Conservation (phyloP, 176 grass and related monocot genomes). For the Triticum urartu region DNA sequence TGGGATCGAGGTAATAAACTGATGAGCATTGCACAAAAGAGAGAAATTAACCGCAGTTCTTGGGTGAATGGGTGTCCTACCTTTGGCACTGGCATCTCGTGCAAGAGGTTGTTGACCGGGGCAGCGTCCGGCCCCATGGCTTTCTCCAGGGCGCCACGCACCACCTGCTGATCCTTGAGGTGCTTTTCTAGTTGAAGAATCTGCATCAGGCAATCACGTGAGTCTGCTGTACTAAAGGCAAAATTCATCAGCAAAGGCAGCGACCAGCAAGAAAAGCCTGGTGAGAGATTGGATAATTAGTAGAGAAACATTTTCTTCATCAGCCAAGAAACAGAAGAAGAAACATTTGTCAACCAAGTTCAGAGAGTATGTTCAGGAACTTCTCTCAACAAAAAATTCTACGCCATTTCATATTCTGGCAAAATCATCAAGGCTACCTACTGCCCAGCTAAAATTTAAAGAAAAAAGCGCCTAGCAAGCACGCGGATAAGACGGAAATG, state of each 20-base stretch:
- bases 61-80: conserved; percentile 29
- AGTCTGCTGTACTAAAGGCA: neutral
- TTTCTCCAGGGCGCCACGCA: conserved; percentile 75
- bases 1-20: neutral
- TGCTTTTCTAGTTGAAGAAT: conserved; percentile 79
- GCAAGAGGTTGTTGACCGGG: conserved; percentile 52
- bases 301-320: neutral
- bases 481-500: neutral
- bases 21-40: neutral
- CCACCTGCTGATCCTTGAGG: conserved; percentile 71
- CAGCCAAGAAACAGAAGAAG: neutral
- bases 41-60: too few relatives aligned
- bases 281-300: neutral
- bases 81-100: conserved; percentile 77
- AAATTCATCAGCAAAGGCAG: neutral
- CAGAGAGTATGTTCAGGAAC: neutral
- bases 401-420: neutral
- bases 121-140: conserved; percentile 60
- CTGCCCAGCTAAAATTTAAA: neutral
- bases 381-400: neutral
- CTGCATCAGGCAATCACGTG: conserved; percentile 42
- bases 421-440: neutral
- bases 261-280: neutral
- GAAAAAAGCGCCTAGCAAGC: neutral
- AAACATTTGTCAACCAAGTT: neutral